phyloP scores from a whole-genome alignment of 2,329 filamentous ascomycete species.

The Neopestalotiopsis rosae region DNA sequence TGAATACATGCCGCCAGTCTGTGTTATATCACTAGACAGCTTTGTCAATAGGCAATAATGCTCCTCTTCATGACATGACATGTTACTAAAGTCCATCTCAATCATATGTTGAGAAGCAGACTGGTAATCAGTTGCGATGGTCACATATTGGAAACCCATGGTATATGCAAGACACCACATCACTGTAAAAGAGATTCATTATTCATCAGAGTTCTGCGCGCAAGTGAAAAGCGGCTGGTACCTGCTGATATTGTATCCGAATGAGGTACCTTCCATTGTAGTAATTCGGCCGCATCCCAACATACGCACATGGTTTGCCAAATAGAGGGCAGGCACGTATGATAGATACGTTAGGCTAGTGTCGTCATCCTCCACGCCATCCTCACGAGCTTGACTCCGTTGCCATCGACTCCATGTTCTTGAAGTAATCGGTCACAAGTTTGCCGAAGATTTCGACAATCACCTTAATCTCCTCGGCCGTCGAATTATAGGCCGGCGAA shows the following conservation, averaged over 20 bases:
- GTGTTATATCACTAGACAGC: too few relatives aligned
- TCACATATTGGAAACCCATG: background rate
- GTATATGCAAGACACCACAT: too few relatives aligned
- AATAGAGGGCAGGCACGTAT: background rate
- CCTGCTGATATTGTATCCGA: background rate
- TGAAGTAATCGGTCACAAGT: constrained; percentile 59
- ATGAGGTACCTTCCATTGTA: background rate
- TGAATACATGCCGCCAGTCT: too few relatives aligned
- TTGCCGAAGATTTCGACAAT: constrained; percentile 56
- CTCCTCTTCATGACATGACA: too few relatives aligned
- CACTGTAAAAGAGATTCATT: background rate
- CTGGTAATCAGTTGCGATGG: background rate
- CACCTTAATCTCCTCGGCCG: constrained; percentile 57
- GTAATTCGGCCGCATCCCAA: too few relatives aligned
- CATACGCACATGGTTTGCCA: too few relatives aligned
- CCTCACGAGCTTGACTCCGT: background rate
- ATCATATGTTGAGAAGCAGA: too few relatives aligned
- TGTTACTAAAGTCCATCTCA: too few relatives aligned
- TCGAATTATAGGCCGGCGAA: constrained; percentile 71
- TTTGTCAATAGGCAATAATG: too few relatives aligned
- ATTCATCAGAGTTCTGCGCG: background rate
- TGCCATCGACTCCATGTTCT: constrained; percentile 4
- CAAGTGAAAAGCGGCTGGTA: too few relatives aligned
- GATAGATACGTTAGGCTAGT: background rate
- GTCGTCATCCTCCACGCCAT: background rate